phyloP scores from a whole-genome alignment of 2,329 filamentous ascomycete genomes.

The Colletotrichum euphorbiae region DNA sequence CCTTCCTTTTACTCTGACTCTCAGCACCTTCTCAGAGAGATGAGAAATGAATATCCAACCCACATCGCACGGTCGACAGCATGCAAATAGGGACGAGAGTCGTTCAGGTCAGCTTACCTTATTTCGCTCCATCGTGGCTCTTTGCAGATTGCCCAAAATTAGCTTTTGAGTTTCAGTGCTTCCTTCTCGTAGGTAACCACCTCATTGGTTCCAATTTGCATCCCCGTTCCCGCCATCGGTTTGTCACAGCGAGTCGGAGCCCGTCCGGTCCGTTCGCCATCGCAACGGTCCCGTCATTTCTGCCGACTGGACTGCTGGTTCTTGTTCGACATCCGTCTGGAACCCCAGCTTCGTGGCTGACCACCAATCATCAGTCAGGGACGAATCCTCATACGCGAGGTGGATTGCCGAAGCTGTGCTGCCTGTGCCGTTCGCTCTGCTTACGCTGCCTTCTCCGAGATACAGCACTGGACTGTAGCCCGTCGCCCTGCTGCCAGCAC shows the following conservation, averaged over 20 bases:
- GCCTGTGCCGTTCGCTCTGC: too few relatives aligned
- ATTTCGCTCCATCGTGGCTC: too few relatives aligned
- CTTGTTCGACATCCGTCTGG: background rate
- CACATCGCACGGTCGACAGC: too few relatives aligned
- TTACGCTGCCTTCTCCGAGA: background rate
- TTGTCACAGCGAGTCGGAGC: slow-evolving; percentile 23
- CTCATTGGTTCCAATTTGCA: background rate
- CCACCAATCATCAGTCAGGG: background rate
- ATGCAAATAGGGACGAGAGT: too few relatives aligned
- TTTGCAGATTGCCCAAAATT: too few relatives aligned
- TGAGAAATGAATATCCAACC: too few relatives aligned
- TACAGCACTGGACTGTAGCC: too few relatives aligned
- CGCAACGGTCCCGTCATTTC: background rate
- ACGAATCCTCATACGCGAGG: background rate
- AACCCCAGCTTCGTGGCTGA: background rate
- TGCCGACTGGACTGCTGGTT: background rate
- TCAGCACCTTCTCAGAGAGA: too few relatives aligned
- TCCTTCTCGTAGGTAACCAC: background rate
- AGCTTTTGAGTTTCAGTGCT: too few relatives aligned
- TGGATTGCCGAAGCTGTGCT: background rate
- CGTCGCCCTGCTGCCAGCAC: too few relatives aligned
- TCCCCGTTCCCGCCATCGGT: slow-evolving; percentile 5
- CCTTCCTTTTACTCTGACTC: too few relatives aligned
- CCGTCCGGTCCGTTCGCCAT: slow-evolving; percentile 16
- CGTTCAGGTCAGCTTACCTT: slow-evolving; percentile 15